These are phyloP conservation scores for Beauveria asiatica DNA, from an alignment of 2,329 filamentous ascomycete species.

Conservation along the genomic window DNA sequence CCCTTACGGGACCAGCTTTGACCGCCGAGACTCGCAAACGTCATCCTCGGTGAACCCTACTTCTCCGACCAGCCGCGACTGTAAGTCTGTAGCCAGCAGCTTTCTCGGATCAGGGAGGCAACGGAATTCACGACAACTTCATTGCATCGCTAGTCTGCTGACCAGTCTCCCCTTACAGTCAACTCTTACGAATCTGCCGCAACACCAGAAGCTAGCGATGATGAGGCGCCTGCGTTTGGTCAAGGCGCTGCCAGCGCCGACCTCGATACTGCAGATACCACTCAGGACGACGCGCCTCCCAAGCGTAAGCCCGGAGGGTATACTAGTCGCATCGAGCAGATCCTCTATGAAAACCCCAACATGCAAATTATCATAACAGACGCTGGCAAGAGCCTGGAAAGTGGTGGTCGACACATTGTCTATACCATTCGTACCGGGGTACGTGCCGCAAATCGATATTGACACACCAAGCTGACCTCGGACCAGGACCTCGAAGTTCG, in stretches of 20 bases:
- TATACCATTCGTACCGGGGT: constrained; percentile 96
- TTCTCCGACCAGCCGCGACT: constrained; percentile 49
- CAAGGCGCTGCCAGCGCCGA: constrained; percentile 22
- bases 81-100: constrained; percentile 35
- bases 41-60: constrained; percentile 59
- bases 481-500: constrained; percentile 85
- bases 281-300: constrained; percentile 37
- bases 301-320: constrained; percentile 76
- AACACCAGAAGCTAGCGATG: constrained; percentile 61
- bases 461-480: constrained; percentile 5
- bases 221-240: constrained; percentile 44
- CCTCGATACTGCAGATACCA: constrained; percentile 40
- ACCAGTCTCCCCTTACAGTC: constrained; percentile 17
- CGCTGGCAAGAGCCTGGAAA: constrained; percentile 90
- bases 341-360: constrained; percentile 89
- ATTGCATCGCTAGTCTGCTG: not conserved
- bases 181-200: constrained; percentile 53
- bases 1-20: constrained; percentile 85
- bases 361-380: constrained; percentile 86
- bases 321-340: constrained; percentile 92
- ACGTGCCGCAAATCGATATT: constrained; percentile 19
- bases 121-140: too few species aligned
- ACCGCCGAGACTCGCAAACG: constrained; percentile 71
- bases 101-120: not conserved
- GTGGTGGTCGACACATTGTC: constrained; percentile 86